These are phyloP conservation scores for Aspergillus oerlinghausenensis DNA, from an alignment of 2,329 filamentous ascomycete species.

Conservation along the genomic window DNA sequence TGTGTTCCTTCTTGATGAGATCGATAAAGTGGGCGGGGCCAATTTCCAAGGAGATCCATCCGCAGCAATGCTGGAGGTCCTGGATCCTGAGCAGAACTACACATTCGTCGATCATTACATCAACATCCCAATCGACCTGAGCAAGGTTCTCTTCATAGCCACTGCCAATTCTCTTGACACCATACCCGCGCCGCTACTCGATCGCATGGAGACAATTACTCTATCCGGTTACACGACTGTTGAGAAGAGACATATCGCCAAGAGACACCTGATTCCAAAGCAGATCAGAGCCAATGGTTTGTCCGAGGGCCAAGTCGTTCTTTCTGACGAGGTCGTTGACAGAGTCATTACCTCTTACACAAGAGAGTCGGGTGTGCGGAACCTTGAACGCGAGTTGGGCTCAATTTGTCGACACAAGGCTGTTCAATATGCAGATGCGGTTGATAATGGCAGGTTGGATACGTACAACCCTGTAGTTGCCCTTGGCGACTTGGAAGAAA, in stretches of 20 bases:
- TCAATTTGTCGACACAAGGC: constrained; percentile 93
- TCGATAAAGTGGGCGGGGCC: constrained; percentile 88
- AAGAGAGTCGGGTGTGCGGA: constrained; percentile 91
- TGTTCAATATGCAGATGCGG: constrained; percentile 88
- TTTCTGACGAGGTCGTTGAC: constrained; percentile 80
- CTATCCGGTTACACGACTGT: constrained; percentile 94
- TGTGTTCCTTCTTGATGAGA: constrained; percentile 92
- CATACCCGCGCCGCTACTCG: constrained; percentile 86
- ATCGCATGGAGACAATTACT: constrained; percentile 94
- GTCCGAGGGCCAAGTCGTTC: constrained; percentile 65
- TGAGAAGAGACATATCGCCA: constrained; percentile 93
- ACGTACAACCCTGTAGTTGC: constrained; percentile 71
- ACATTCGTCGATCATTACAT: constrained; percentile 95
- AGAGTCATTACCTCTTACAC: constrained; percentile 97
- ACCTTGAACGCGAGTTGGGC: constrained; percentile 91
- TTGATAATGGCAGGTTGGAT: constrained; percentile 64
- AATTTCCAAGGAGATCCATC: constrained; percentile 95
- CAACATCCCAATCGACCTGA: constrained; percentile 90
- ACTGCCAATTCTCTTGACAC: constrained; percentile 94
- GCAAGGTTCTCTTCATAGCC: constrained; percentile 95
- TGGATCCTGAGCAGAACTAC: constrained; percentile 96
- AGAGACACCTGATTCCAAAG: constrained; percentile 90
- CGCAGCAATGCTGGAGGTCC: constrained; percentile 94
- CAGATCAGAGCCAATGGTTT: constrained; percentile 90
- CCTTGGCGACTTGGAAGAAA: constrained; percentile 77